phyloP scores from a whole-genome alignment of 2,329 filamentous ascomycete species.

The Diaporthe batatas region DNA sequence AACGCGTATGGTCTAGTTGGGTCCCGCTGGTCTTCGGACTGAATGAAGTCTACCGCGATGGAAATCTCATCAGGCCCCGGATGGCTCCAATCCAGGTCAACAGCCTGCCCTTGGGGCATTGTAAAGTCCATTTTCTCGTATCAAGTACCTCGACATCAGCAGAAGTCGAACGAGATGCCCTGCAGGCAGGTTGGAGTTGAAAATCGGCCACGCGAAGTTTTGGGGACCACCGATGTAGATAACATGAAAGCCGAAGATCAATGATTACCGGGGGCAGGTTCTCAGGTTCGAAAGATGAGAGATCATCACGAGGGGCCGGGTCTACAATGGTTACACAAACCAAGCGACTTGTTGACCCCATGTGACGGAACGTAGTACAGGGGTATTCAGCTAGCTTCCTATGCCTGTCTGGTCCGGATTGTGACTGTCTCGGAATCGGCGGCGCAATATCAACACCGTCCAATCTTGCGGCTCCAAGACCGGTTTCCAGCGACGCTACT shows the following conservation, averaged over 20 bases:
- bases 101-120: not conserved
- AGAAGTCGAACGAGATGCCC: too few relatives aligned
- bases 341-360: not conserved
- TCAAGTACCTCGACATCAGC: not conserved
- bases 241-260: not conserved
- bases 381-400: not conserved
- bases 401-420: not conserved
- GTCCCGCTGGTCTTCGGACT: slow-evolving; percentile 15
- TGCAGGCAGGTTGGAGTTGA: not conserved
- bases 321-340: not conserved
- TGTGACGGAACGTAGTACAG: not conserved
- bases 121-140: not conserved
- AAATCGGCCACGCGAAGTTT: not conserved
- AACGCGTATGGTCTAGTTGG: not conserved
- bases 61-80: slow-evolving; percentile 20
- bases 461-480: not conserved
- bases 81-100: slow-evolving; percentile 20
- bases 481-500: not conserved
- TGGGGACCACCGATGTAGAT: not conserved
- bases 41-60: slow-evolving; percentile 17
- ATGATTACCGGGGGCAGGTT: not conserved
- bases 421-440: not conserved
- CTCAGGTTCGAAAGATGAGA: too few relatives aligned
- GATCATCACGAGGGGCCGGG: not conserved
- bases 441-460: not conserved